Evolutionary conservation across 1,139 yeast genomes (phyloP), one percentile per base, ranked within the genome.

Genomic region (Hanseniaspora gamundiae): DNA sequence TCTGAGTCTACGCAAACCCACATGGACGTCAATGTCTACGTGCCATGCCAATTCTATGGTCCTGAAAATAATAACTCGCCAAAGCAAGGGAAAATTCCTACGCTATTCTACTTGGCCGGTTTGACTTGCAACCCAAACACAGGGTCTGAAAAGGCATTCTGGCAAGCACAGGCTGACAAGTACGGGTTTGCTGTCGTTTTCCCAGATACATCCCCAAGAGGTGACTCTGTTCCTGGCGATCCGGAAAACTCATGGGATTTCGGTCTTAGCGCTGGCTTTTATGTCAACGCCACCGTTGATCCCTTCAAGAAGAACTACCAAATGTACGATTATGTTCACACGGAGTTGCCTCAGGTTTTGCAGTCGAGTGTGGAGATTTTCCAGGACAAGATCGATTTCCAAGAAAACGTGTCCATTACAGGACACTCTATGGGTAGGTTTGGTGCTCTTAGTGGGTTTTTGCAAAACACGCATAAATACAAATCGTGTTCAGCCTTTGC

Each of bases 381-480:
- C 42, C 47, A 51, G 30, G 66, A 73, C 39, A 49, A 46, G 19
- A 27, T 60, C 17, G 65, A 60, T 44, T 60, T 60, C 47, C 68
- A 76, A 45, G 59, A 64, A 29, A 79, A 74, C 42, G 71, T 80
- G 45, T 74, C 91, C 24, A 78, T 91, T 51, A 79, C 93, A 10
- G 97, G 97, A 39, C 97, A 91, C 62, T 91, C 98, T 2, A 91
- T 91, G 97, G 98, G 98, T 42, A 98, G 98, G 0, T 86, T 74
- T 61, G 98, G 98, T 44, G 95, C 98, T 0, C 66, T 91, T 48
- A 68, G 81, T 45, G 79, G 94, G 14, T 88, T 76, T 60, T 66
- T 91, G 46, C 74, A 71, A 51, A 78, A 83, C 59, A 86, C 91
- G 1, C 82, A 79, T 3, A 69, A 69, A 56, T 91, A 82, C 69